phyloP scores from a whole-genome alignment of 306 rosid species.

The Fagus crenata region DNA sequence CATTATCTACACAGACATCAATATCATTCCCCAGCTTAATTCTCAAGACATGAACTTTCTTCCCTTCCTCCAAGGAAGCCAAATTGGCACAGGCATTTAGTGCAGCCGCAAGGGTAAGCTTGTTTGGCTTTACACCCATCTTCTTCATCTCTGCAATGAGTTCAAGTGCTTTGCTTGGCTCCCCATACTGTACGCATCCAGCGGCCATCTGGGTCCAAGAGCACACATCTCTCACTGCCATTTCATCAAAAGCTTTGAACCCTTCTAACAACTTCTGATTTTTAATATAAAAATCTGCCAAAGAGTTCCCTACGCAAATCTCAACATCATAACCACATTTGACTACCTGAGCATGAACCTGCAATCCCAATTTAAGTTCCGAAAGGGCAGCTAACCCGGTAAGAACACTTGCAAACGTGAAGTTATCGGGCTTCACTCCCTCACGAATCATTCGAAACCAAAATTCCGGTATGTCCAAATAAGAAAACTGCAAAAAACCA shows the following conservation, averaged over 20 bases:
- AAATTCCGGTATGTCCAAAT: slow-evolving; percentile 43
- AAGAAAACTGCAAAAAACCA: slow-evolving; percentile 55
- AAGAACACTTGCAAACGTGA: slow-evolving; percentile 54
- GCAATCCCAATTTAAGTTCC: slow-evolving; percentile 52
- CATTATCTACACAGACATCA: slow-evolving; percentile 74
- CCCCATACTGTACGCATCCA: slow-evolving; percentile 60
- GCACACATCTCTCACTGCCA: slow-evolving; percentile 59
- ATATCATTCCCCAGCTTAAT: slow-evolving; percentile 55
- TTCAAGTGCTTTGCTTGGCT: slow-evolving; percentile 55
- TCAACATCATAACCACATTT: slow-evolving; percentile 64
- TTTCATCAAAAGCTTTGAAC: slow-evolving; percentile 63
- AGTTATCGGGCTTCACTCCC: slow-evolving; percentile 55
- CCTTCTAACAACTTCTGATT: slow-evolving; percentile 51
- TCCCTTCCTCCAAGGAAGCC: slow-evolving; percentile 67
- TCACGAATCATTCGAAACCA: slow-evolving; percentile 49
- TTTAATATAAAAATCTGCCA: slow-evolving; percentile 64
- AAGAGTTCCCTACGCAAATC: slow-evolving; percentile 60
- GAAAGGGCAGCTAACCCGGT: slow-evolving; percentile 64
- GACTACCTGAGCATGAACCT: slow-evolving; percentile 61
- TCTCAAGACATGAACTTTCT: slow-evolving; percentile 65
- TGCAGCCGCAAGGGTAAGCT: slow-evolving; percentile 69
- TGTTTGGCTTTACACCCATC: slow-evolving; percentile 49
- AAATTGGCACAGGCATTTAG: slow-evolving; percentile 64
- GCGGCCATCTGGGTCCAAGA: slow-evolving; percentile 77
- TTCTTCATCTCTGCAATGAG: slow-evolving; percentile 49